Evolutionary conservation across 2,329 filamentous ascomycete species (phyloP).

Genomic region (Xylariaceae sp.): DNA sequence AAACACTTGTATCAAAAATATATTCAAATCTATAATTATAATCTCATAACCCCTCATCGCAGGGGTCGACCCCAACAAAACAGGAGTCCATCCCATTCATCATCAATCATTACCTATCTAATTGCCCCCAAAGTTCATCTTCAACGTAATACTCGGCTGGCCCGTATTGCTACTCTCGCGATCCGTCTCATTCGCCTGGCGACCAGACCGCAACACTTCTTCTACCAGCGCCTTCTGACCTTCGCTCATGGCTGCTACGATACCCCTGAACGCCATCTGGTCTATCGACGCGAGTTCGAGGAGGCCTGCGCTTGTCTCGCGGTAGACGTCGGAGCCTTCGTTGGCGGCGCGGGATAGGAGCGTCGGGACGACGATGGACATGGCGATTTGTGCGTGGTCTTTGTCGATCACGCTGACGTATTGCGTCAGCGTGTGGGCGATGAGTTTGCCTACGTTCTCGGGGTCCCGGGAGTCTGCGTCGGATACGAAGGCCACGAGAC

Average conservation of each 20-base stretch:
- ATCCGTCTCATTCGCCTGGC: slow-evolving; percentile 40
- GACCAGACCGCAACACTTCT: slow-evolving; percentile 65
- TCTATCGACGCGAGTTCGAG: slow-evolving; percentile 77
- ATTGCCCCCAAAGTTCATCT: slow-evolving; percentile 76
- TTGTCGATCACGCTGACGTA: slow-evolving; percentile 50
- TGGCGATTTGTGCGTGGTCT: slow-evolving; percentile 51
- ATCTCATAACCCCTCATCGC: too few relatives aligned
- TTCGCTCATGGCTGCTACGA: slow-evolving; percentile 66
- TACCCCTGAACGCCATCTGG: slow-evolving; percentile 64
- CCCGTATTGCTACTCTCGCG: slow-evolving; percentile 40
- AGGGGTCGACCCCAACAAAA: neutral
- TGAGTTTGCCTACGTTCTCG: slow-evolving; percentile 64
- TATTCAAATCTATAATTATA: too few relatives aligned
- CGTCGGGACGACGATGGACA: slow-evolving; percentile 71
- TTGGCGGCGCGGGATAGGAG: slow-evolving; percentile 66
- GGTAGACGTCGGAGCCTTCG: slow-evolving; percentile 56
- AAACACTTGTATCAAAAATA: too few relatives aligned
- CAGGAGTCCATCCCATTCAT: neutral
- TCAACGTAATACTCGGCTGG: slow-evolving; percentile 82
- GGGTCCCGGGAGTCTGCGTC: slow-evolving; percentile 70
- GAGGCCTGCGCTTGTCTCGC: slow-evolving; percentile 69
- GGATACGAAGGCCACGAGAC: slow-evolving; percentile 69
- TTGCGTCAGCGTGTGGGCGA: slow-evolving; percentile 70
- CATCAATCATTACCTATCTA: neutral
- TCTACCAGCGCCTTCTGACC: slow-evolving; percentile 75